Base-by-base conservation (phyloP, 192 early-diverging fungal species). In the Coemansia sp. region DNA sequence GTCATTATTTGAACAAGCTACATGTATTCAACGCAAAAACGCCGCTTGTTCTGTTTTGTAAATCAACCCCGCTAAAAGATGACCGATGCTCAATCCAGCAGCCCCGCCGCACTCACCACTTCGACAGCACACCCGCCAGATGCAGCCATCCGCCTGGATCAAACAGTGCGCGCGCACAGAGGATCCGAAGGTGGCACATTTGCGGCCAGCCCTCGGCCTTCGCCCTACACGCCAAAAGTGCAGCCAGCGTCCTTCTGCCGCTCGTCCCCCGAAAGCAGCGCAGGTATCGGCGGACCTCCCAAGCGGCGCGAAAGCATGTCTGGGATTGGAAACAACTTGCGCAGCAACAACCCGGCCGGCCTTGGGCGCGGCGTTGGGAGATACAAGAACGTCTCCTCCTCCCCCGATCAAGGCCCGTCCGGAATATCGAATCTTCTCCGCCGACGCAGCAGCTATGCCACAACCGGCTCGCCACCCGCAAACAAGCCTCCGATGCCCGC, bases 291-390 rank as follows among this genome's bases (percentile, higher is more conserved):
- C 22, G 67, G 73, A 0, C 73, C 73, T 0, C 31, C 58, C 36
- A 75, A 75, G 59, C 57, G 67, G 40, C 67, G 73, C 37, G 73
- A 75, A 50, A 75, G 73, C 55, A 50, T 75, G 62, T 75, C 73
- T n/a, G 73, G 73, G 1, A 68, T 75, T 29, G 73, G 73, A 57
- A 65, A 65, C 50, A 75, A 75, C 67, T 63, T 75, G n/a, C 73
- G 73, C 33, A 75, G 73, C 47, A 27, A 61, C 48, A 45, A 62
- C 25, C 67, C 29, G n/a, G 62, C 63, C 0, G 73, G 62, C 14
- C 59, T 75, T 15, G 73, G 73, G 36, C 66, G 73, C 40, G 45
- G 67, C 15, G 63, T 75, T 20, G 42, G 67, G 34, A 64, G 57
- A 50, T 50, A 28, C 23, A 19, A 54, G 20, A 19, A 17, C 23